Conservation (phyloP, 306 rosid species). For the Mimosa bimucronata region DNA sequence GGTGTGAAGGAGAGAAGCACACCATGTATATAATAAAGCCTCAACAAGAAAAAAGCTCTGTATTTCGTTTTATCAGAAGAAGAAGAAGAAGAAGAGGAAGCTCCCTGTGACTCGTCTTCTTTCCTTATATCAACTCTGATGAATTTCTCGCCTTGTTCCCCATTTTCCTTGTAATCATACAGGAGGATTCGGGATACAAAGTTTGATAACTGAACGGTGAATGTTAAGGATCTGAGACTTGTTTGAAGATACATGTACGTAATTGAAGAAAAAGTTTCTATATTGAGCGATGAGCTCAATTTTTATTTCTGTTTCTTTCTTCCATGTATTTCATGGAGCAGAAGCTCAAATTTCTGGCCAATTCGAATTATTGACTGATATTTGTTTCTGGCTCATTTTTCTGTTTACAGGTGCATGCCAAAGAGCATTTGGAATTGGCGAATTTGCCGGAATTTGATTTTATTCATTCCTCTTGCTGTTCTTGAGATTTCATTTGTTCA, state of each 20-base stretch:
- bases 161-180: constrained; percentile 31
- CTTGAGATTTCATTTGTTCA: constrained; percentile 38
- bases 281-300: constrained; percentile 33
- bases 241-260: constrained; percentile 13
- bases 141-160: constrained; percentile 25
- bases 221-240: constrained; percentile 59
- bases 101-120: constrained; percentile 41
- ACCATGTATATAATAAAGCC: constrained; percentile 52
- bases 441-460: constrained; percentile 28
- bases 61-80: constrained; percentile 59
- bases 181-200: constrained; percentile 25
- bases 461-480: constrained; percentile 26
- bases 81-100: constrained; percentile 28
- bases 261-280: constrained; percentile 42
- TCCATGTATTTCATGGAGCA: not conserved
- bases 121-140: constrained; percentile 23
- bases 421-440: constrained; percentile 29
- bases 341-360: constrained; percentile 17
- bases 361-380: constrained; percentile 25
- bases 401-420: constrained; percentile 42
- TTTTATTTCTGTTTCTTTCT: constrained; percentile 3
- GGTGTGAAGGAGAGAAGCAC: constrained; percentile 49
- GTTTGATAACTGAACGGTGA: constrained; percentile 38
- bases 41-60: constrained; percentile 46
- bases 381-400: constrained; percentile 23